Evolutionary conservation across 495 filamentous ascomycete species (phyloP), one percentile per base, ranked within the genome.

Genomic region (Neurospora pannonica): DNA sequence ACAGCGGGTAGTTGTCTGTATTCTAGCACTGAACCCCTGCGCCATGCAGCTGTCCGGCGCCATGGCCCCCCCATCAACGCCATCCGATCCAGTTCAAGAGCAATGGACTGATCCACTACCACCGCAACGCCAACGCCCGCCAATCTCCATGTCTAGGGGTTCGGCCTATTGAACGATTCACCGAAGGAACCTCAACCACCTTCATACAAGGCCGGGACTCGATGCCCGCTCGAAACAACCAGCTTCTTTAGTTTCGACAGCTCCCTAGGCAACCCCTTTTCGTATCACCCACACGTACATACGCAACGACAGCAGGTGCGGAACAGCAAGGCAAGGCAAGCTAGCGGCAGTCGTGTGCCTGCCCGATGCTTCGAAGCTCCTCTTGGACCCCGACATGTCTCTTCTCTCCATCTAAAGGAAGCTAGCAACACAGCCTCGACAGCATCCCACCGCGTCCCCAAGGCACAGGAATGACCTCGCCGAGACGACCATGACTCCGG

Each of bases 401-500:
- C 73, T 70, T 24, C 39, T 72, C 40, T 60, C 46, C 74, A 38
- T 37, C 34, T 46, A 38, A 70, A 72, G 31, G 10, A 34, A 54
- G 71, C 54, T 67, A 67, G 28, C 54, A 6, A 67, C 54, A 34
- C 28, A 67, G 34, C 54, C 54, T 67, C 54, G 7, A 67, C 28
- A 67, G 54, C 54, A 67, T 67, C 54, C 54, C 54, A 9, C 28
- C 54, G 31, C 28, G 19, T 69, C 38, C 39, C 13, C 48, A 38
- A 39, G 19, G 72, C 70, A 42, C 46, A 75, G 79, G 78, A 73
- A 80, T 78, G 79, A 77, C 71, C 78, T 77, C 79, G 70, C 84
- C 83, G 86, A 67, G 54, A 67, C 86, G 84, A 91, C 78, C 75
- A 97, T 97, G 94, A 89, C 87, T 78, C 87, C 93, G 78, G 95